A percentile compares a stretch with the other conserved stretches of the same genome.
Evolutionary conservation across 2,329 filamentous ascomycete genomes (phyloP).

Genomic region (Pseudogymnoascus sp.): DNA sequence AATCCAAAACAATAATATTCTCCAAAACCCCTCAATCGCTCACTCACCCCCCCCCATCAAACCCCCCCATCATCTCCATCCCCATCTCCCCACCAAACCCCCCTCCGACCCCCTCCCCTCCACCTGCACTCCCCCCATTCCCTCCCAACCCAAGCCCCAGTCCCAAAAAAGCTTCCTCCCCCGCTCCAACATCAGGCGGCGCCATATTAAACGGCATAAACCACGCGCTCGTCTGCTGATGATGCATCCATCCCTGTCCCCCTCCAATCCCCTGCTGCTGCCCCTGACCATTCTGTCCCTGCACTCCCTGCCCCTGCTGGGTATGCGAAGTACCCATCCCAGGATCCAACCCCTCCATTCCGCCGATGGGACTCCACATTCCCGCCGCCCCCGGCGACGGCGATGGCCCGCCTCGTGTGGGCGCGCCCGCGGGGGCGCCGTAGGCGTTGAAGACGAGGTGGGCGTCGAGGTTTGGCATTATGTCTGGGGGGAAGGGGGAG

Average conservation of each 20-base stretch:
- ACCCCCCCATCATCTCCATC: not conserved
- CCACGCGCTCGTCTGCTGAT: constrained; percentile 60
- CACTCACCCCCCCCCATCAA: not conserved
- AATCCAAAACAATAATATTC: not conserved
- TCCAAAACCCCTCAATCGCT: not conserved
- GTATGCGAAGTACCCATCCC: constrained; percentile 24
- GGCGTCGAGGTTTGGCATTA: constrained; percentile 62
- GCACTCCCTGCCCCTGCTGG: too few relatives aligned
- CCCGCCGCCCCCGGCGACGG: constrained; percentile 27
- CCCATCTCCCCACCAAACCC: too few relatives aligned
- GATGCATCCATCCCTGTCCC: not conserved
- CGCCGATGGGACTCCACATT: constrained; percentile 27
- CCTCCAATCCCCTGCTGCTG: constrained; percentile 11
- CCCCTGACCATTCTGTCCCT: constrained; percentile 9
- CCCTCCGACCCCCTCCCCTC: too few relatives aligned
- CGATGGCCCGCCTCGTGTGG: not conserved
- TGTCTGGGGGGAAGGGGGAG: constrained; percentile 29
- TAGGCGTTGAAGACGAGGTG: constrained; percentile 72
- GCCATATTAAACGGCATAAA: constrained; percentile 91
- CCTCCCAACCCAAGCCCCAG: not conserved
- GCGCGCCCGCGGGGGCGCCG: not conserved
- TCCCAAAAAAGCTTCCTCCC: constrained; percentile 25
- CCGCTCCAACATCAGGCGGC: constrained; percentile 53
- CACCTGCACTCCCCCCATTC: too few relatives aligned
- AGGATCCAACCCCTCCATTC: constrained; percentile 8